A percentile compares a stretch with the other conserved stretches of the same genome.
These are phyloP conservation scores for Coprinopsis cinerea DNA, from an alignment of 768 basidiomycete species.

Conservation along the genomic window DNA sequence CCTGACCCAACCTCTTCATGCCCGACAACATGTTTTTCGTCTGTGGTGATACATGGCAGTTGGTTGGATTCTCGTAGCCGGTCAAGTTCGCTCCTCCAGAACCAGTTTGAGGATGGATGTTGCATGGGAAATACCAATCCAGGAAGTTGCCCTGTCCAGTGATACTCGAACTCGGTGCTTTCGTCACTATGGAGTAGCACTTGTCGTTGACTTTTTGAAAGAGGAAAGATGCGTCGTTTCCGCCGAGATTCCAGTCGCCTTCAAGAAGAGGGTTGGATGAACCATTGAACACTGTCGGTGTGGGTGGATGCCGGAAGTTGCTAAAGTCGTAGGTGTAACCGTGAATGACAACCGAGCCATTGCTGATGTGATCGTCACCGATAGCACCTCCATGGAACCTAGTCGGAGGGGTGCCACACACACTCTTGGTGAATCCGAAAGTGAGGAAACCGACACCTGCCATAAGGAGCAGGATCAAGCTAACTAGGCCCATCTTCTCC, in stretches of 20 bases:
- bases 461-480: conserved; percentile 79
- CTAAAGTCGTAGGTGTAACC: conserved; percentile 92
- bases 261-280: conserved; percentile 77
- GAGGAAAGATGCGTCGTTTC: conserved; percentile 89
- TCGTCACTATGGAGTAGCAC: conserved; percentile 73
- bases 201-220: conserved; percentile 90
- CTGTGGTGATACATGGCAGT: conserved; percentile 63
- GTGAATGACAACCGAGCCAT: conserved; percentile 85
- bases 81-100: conserved; percentile 59
- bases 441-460: conserved; percentile 94
- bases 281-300: conserved; percentile 65
- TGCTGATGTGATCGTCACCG: conserved; percentile 63
- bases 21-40: conserved; percentile 49
- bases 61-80: conserved; percentile 54
- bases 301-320: conserved; percentile 77
- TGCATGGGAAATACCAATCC: conserved; percentile 99
- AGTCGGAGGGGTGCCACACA: conserved; percentile 84
- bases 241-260: conserved; percentile 69
- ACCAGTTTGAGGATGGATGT: conserved; percentile 73
- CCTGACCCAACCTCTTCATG: conserved; percentile 65
- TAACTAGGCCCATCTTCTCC: conserved; percentile 93
- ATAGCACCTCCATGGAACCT: conserved; percentile 78
- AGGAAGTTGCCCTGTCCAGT: conserved; percentile 50
- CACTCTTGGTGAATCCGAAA: conserved; percentile 93
- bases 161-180: conserved; percentile 67